phyloP scores from a whole-genome alignment of 257 asterid genomes.

The Nicotiana noctiflora region DNA sequence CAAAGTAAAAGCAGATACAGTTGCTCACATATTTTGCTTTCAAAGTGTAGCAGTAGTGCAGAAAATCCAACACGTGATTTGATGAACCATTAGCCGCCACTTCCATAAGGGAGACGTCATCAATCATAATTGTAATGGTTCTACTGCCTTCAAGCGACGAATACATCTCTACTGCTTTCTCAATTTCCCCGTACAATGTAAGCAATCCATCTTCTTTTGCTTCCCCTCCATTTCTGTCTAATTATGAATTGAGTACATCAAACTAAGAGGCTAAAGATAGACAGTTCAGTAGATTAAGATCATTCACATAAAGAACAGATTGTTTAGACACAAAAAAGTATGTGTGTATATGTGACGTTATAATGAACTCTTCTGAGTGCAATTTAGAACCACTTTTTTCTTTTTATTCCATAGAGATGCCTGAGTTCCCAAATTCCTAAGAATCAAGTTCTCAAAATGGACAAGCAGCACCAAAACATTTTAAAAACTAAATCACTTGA shows the following conservation, averaged over 20 bases:
- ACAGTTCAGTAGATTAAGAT: not conserved
- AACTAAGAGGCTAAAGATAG: not conserved
- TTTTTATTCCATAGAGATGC: not conserved
- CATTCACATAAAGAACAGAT: not conserved
- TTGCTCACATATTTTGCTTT: constrained; percentile 67
- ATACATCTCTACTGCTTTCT: constrained; percentile 58
- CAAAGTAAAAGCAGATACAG: constrained; percentile 1
- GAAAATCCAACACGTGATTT: constrained; percentile 64
- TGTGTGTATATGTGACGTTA: not conserved
- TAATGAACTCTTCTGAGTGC: not conserved
- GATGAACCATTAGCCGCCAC: constrained; percentile 64
- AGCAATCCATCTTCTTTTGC: constrained; percentile 41
- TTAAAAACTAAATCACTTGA: not conserved
- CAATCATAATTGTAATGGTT: constrained; percentile 51
- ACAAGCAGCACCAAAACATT: not conserved
- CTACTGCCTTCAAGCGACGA: constrained; percentile 30
- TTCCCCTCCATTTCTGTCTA: constrained; percentile 35
- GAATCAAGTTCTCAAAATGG: not conserved
- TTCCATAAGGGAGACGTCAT: constrained; percentile 86
- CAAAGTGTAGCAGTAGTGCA: constrained; percentile 69
- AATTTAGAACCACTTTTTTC: not conserved
- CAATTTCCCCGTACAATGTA: constrained; percentile 60
- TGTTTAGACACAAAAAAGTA: not conserved
- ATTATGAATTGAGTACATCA: constrained; percentile 8
- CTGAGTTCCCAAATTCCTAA: not conserved